Conservation (phyloP, 2,329 filamentous ascomycete genomes). For the Alternaria alternata region DNA sequence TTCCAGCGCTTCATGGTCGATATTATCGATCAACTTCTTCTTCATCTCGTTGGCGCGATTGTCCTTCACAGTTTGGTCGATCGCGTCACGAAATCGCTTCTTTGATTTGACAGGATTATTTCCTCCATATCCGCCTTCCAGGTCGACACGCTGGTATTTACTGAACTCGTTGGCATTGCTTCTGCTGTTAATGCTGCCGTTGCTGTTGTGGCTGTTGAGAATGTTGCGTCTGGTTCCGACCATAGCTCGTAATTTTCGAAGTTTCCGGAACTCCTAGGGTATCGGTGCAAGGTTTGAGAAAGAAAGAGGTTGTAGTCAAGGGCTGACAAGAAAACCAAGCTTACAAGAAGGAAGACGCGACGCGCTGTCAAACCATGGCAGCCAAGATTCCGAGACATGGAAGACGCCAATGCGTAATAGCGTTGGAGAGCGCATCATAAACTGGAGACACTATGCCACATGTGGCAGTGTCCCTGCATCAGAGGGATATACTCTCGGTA, state of each 20-base stretch:
- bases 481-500: constrained; percentile 13
- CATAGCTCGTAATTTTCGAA: constrained; percentile 21
- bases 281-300: background rate
- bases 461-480: constrained; percentile 18
- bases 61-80: constrained; percentile 56
- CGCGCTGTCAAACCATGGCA: constrained; percentile 13
- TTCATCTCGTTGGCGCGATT: constrained; percentile 59
- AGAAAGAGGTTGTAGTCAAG: background rate
- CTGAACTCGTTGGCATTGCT: constrained; percentile 17
- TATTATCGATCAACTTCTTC: constrained; percentile 56
- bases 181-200: constrained; percentile 14
- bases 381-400: background rate
- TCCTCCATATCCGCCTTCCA: constrained; percentile 42
- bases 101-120: constrained; percentile 25
- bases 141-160: constrained; percentile 31
- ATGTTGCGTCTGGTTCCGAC: constrained; percentile 33
- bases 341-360: constrained; percentile 13
- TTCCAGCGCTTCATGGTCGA: constrained; percentile 59
- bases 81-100: constrained; percentile 57
- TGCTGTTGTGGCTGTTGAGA: constrained; percentile 18
- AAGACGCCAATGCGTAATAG: constrained; percentile 9
- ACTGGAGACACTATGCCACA: constrained; percentile 12
- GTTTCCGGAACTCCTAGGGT: background rate
- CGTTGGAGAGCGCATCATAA: constrained; percentile 24
- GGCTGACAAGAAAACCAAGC: constrained; percentile 3